These are phyloP conservation scores for Chytriomyces hyalinus DNA, from an alignment of 192 early-diverging fungal genomes.

Conservation along the genomic window DNA sequence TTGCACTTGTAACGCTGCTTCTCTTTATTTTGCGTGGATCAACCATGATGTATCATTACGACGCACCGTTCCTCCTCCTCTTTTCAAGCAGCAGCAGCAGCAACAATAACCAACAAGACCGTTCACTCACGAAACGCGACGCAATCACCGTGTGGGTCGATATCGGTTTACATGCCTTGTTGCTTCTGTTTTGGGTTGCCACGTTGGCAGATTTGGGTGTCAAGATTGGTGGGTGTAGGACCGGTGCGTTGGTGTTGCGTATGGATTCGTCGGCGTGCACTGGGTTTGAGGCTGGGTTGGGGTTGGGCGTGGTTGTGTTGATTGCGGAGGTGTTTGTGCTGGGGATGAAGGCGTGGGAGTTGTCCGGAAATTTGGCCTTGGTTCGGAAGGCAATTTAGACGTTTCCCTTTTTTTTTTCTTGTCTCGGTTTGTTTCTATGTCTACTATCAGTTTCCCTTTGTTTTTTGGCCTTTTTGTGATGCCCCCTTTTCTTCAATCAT, in stretches of 20 bases:
- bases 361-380: slow-evolving; percentile 5
- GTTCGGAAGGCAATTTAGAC: slow-evolving; percentile 3
- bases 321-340: slow-evolving; percentile 13
- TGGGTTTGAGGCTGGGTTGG: slow-evolving; percentile 18
- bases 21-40: background rate
- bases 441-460: too few species aligned
- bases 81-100: background rate
- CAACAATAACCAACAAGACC: background rate
- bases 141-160: background rate
- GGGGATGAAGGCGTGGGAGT: slow-evolving; percentile 32
- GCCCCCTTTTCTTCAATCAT: too few species aligned
- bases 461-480: too few species aligned
- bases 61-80: slow-evolving; percentile 24
- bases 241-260: background rate
- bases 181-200: slow-evolving; percentile 29
- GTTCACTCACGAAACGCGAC: background rate
- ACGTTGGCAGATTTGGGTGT: slow-evolving; percentile 21
- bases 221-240: slow-evolving; percentile 21
- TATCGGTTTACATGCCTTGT: background rate
- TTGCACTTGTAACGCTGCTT: background rate
- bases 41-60: slow-evolving; percentile 28
- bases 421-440: too few species aligned
- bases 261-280: slow-evolving; percentile 19
- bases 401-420: too few species aligned
- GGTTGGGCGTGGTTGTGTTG: slow-evolving; percentile 24